Base-by-base conservation (phyloP, 306 rosid species). In the Vigna reflexopilosa region DNA sequence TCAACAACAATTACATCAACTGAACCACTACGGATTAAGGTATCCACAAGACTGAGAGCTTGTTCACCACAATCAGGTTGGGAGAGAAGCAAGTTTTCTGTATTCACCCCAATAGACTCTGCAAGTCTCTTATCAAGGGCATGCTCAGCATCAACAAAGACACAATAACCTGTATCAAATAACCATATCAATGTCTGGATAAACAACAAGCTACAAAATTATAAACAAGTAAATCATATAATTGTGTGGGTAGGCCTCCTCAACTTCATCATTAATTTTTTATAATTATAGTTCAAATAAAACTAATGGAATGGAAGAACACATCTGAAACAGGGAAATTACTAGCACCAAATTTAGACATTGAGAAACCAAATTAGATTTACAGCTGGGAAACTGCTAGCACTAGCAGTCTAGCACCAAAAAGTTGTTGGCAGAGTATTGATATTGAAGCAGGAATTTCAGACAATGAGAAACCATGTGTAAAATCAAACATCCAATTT, bases 11-110 rank as follows among this genome's bases (percentile, higher is more conserved):
- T 83, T 55, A 94, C 98, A 81, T 94, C 98, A 80, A 92, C 89
- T 49, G 98, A 92, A 79, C 98, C 93, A 86, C 98, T 92, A 24
- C 97, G 90, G 61, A 92, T 86, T 69, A 92, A 83, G 69, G 93
- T 94, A 76, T 94, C 97, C 42, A 90, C 98, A 34, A 94, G 97
- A 73, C 97, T 90, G 45, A 90, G 97, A 32, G 98, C 98, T 73
- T 90, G 95, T 84, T 92, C 97, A n/a, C 96, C 97, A 82, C 92
- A 92, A 75, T 94, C 97, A 55, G 97, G 98, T 86, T 92, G 97
- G 2, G 98, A 94, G 36, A 94, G 90, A 77, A 94, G 96, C 67
- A 94, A 84, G 78, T 89, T 88, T 72, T 83, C 62, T 4, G 93
- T 88, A 69, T 94, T 85, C 63, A 94, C 97, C 64, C 98, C 97